Evolutionary conservation across 2,329 filamentous ascomycete genomes (phyloP), one percentile per base, ranked within the genome.

Genomic region (Pyrenophora tritici-repentis): DNA sequence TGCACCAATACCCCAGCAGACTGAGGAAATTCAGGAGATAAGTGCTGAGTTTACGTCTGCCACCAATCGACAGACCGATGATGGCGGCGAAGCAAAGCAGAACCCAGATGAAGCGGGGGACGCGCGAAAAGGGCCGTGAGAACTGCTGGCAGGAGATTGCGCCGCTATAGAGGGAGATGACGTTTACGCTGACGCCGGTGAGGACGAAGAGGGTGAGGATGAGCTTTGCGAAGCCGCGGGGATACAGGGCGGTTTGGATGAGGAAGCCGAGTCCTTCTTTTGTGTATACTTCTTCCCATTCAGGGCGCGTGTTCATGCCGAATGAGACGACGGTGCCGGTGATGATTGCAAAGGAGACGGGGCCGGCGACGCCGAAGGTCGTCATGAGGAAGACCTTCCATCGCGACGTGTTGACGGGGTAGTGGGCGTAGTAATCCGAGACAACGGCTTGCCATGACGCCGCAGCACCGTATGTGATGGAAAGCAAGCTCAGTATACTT

Each of bases 101-200:
- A 5, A 75, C 76, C 77, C 77, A 80, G 56, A 79, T 69, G 55
- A 78, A 76, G 38, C 77, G 79, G 20, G 79, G 82, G 34, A 83
- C 78, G 13, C 78, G 79, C n/a, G 79, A 77, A 32, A 77, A 75
- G 20, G 75, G 75, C 45, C 76, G 73, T 20, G 76, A 74, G 57
- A 81, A 76, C 59, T 79, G 74, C 66, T 79, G 76, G 55, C 77
- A 73, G 16, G 73, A 74, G 10, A 80, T 68, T 2, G 76, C 77
- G 14, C 73, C 73, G 41, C 69, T 74, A 65, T 80, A 91, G 70
- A 77, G 76, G 61, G 76, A 77, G 1, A 76, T 76, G 56, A 76
- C 76, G 62, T 77, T 77, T 56, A 76, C 76, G 51, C 75, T 76
- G 56, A 78, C 73, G 47, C 76, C 76, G 42, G 72, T 74, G 35